These are phyloP conservation scores for Kalmusia sp. DNA, from an alignment of 2,329 filamentous ascomycete species.

Conservation along the genomic window DNA sequence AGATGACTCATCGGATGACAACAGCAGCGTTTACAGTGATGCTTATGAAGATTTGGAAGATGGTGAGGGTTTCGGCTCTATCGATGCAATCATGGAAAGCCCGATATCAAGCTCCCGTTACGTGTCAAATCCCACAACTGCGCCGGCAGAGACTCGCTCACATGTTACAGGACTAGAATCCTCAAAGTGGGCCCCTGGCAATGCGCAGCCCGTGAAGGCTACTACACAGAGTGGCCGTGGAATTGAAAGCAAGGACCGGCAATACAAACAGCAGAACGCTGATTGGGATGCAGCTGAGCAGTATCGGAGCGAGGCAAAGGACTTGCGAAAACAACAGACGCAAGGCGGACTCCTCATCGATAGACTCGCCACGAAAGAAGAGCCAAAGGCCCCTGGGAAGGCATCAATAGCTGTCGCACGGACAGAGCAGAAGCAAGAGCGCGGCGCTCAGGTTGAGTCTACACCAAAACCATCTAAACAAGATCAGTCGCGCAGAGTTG, in stretches of 20 bases:
- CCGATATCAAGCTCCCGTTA: conserved; percentile 50
- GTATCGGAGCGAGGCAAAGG: conserved; percentile 72
- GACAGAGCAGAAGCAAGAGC: neutral
- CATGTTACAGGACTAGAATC: conserved; percentile 25
- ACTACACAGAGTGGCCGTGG: conserved; percentile 10
- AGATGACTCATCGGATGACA: conserved; percentile 42
- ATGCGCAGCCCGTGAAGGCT: neutral
- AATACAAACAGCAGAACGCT: conserved; percentile 32
- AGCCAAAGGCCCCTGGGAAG: conserved; percentile 19
- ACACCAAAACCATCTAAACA: neutral
- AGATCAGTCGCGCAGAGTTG: neutral
- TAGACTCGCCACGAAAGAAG: conserved; percentile 24
- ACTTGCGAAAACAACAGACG: conserved; percentile 68
- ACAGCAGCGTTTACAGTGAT: conserved; percentile 73
- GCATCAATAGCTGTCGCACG: neutral
- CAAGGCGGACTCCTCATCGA: conserved; percentile 60
- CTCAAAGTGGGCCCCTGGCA: conserved; percentile 32
- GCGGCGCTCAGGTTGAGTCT: neutral
- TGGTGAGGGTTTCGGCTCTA: conserved; percentile 72
- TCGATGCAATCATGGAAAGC: conserved; percentile 74
- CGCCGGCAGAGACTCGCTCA: neutral
- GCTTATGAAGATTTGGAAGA: conserved; percentile 77
- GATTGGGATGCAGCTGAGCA: conserved; percentile 74
- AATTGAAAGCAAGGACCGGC: conserved; percentile 10
- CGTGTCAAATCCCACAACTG: neutral